Evolutionary conservation across 2,329 filamentous ascomycete species (phyloP).

Genomic region (Hymenoscyphus infarciens): DNA sequence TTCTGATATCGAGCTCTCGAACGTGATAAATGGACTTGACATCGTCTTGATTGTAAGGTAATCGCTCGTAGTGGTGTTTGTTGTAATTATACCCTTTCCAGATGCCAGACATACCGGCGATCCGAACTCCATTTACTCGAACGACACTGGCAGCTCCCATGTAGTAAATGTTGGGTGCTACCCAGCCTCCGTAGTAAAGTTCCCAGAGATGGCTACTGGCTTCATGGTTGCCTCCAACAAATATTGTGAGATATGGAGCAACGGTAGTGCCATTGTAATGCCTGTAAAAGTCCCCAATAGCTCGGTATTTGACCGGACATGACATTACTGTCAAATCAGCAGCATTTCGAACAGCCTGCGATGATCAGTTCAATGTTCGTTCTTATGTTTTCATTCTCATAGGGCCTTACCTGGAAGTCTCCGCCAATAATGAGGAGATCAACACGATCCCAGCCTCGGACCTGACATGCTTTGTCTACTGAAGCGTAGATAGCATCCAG

Average conservation of each 20-base stretch:
- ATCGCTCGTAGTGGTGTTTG: conserved; percentile 76
- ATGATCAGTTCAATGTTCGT: conserved; percentile 14
- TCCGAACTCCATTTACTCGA: conserved; percentile 76
- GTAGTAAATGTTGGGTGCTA: conserved; percentile 95
- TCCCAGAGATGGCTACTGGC: conserved; percentile 88
- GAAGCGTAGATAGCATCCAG: conserved; percentile 88
- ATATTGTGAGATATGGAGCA: conserved; percentile 87
- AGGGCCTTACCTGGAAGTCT: conserved; percentile 72
- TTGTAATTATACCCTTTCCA: conserved; percentile 90
- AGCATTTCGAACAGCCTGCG: conserved; percentile 78
- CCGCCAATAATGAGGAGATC: conserved; percentile 93
- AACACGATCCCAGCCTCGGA: conserved; percentile 73
- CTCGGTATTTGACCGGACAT: conserved; percentile 81
- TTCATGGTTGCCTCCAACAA: conserved; percentile 94
- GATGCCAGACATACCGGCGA: conserved; percentile 88
- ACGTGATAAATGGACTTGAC: conserved; percentile 84
- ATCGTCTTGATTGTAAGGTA: conserved; percentile 78
- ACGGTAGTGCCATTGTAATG: conserved; percentile 79
- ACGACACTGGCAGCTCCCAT: conserved; percentile 89
- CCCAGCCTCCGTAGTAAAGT: conserved; percentile 95
- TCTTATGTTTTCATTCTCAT: not conserved
- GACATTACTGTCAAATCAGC: conserved; percentile 85
- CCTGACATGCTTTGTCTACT: conserved; percentile 63
- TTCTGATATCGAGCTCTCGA: conserved; percentile 84
- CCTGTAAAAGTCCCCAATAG: conserved; percentile 86